phyloP scores from a whole-genome alignment of 306 rosid genomes.

The Sicyos baderoa region DNA sequence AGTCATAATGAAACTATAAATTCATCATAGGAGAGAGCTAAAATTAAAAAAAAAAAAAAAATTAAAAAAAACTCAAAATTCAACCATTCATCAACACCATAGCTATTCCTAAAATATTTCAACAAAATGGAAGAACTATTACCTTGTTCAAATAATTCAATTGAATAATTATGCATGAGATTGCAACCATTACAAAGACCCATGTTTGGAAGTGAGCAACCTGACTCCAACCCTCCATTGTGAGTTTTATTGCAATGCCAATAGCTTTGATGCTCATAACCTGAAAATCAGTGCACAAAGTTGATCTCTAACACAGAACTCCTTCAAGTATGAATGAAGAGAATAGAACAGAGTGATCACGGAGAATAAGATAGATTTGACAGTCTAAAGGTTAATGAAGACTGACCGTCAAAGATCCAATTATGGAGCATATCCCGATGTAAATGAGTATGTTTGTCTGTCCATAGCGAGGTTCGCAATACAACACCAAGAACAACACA shows the following conservation, averaged over 20 bases:
- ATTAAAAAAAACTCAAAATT: background rate
- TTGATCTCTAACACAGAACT: constrained; percentile 8
- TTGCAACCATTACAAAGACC: constrained; percentile 66
- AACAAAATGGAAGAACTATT: constrained; percentile 20
- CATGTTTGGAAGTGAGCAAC: constrained; percentile 59
- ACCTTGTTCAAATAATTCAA: constrained; percentile 80
- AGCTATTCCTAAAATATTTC: background rate
- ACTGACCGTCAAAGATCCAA: constrained; percentile 82
- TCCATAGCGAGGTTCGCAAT: constrained; percentile 67
- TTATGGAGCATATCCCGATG: constrained; percentile 61
- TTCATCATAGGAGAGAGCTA: background rate
- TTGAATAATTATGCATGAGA: constrained; percentile 63
- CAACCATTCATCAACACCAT: background rate
- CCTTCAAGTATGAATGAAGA: constrained; percentile 15
- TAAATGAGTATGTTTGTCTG: constrained; percentile 69
- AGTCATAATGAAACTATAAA: background rate
- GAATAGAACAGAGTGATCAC: background rate
- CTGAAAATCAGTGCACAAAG: constrained; percentile 28
- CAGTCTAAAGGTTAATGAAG: constrained; percentile 2
- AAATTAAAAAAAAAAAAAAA: background rate
- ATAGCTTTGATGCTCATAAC: constrained; percentile 88
- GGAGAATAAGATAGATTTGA: background rate
- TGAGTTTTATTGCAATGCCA: constrained; percentile 79
- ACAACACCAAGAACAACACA: constrained; percentile 48
- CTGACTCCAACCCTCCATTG: constrained; percentile 75